A percentile compares a stretch with the other conserved stretches of the same genome.
phyloP scores from a whole-genome alignment of 2,329 filamentous ascomycete species.

The Paecilomyces sp. region DNA sequence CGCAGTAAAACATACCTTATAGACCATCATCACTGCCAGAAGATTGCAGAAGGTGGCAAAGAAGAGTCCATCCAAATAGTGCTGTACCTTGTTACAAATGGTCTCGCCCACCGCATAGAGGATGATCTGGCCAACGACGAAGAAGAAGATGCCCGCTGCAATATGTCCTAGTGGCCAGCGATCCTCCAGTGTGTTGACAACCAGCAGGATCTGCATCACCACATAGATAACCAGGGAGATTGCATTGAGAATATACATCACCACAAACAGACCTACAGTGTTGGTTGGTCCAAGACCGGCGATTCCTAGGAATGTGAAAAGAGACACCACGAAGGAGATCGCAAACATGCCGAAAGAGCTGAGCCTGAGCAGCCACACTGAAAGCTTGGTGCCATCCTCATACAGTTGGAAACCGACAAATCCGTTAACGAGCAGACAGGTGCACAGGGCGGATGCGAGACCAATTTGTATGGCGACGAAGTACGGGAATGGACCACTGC shows the following conservation, averaged over 20 bases:
- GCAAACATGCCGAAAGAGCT: constrained; percentile 75
- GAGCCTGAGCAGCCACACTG: constrained; percentile 82
- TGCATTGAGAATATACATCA: constrained; percentile 85
- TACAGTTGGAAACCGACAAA: constrained; percentile 98
- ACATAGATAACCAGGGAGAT: constrained; percentile 81
- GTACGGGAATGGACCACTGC: constrained; percentile 75
- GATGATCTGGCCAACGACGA: constrained; percentile 84
- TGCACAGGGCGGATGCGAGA: constrained; percentile 75
- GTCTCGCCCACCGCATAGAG: constrained; percentile 81
- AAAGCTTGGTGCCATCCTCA: constrained; percentile 89
- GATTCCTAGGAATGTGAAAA: constrained; percentile 91
- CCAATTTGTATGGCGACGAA: constrained; percentile 85
- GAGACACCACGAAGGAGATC: constrained; percentile 76
- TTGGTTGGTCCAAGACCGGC: constrained; percentile 77
- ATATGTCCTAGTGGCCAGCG: constrained; percentile 94
- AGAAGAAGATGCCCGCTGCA: constrained; percentile 81
- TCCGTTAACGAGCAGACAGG: constrained; percentile 88
- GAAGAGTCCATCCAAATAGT: constrained; percentile 92
- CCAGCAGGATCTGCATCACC: constrained; percentile 79
- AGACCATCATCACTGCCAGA: constrained; percentile 97
- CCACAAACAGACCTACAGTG: constrained; percentile 81
- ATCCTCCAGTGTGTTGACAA: constrained; percentile 84
- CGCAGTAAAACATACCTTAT: constrained; percentile 62
- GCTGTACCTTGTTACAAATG: constrained; percentile 77
- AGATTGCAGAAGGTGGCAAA: constrained; percentile 92